A percentile compares a stretch with the other conserved stretches of the same genome.
These are phyloP conservation scores for Trichothecium sympodiale DNA, from an alignment of 2,329 filamentous ascomycete genomes.

Conservation along the genomic window DNA sequence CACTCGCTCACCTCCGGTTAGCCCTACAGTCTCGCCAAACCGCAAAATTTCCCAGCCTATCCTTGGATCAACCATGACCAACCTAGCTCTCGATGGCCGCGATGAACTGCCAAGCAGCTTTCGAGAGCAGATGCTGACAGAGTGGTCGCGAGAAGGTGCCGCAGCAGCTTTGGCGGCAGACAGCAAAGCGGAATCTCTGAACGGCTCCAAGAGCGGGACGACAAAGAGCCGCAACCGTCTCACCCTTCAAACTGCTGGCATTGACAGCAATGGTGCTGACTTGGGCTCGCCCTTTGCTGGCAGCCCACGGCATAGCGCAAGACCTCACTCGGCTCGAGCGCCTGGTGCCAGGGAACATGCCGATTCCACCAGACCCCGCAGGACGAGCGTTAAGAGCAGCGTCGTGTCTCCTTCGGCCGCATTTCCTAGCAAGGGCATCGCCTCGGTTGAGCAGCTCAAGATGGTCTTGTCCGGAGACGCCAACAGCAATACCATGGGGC, in stretches of 20 bases:
- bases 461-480: slow-evolving; percentile 44
- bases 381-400: slow-evolving; percentile 42
- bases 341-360: slow-evolving; percentile 20
- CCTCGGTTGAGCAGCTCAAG: slow-evolving; percentile 54
- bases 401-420: slow-evolving; percentile 29
- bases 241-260: slow-evolving; percentile 36
- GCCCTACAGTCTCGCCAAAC: slow-evolving; percentile 58
- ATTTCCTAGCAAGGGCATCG: slow-evolving; percentile 37
- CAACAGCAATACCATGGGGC: slow-evolving; percentile 22
- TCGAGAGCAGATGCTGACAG: slow-evolving; percentile 63
- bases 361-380: slow-evolving; percentile 33
- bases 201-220: slow-evolving; percentile 60
- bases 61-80: slow-evolving; percentile 36
- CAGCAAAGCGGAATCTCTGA: slow-evolving; percentile 63
- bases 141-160: slow-evolving; percentile 71
- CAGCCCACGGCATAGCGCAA: slow-evolving; percentile 29
- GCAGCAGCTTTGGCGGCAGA: slow-evolving; percentile 57
- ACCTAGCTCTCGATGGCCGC: slow-evolving; percentile 19
- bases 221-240: slow-evolving; percentile 42
- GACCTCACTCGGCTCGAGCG: slow-evolving; percentile 33
- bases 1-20: slow-evolving; percentile 52
- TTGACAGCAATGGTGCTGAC: slow-evolving; percentile 28
- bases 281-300: slow-evolving; percentile 30
- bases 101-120: slow-evolving; percentile 54
- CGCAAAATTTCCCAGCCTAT: slow-evolving; percentile 53